Conservation (phyloP, 73 alveolate genomes). For the Effrenium voratum region DNA sequence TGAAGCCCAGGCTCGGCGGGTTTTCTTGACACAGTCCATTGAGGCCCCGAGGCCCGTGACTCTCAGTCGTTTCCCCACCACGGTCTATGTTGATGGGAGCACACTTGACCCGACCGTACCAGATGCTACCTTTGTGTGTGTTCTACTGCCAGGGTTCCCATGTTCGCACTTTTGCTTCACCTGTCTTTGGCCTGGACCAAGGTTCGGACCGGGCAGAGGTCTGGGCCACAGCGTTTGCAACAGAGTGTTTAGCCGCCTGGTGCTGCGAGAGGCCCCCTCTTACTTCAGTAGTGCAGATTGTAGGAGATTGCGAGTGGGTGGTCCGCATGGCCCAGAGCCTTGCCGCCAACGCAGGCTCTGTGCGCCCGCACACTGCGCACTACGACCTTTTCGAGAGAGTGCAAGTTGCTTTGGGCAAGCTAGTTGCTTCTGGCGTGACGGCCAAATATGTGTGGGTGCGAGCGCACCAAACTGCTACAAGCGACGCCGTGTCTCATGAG, state of each 20-base stretch:
- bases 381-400: neutral
- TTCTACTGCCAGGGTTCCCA: neutral
- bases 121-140: neutral
- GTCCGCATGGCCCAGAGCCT: neutral
- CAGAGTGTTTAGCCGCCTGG: neutral
- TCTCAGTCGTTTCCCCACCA: neutral
- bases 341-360: neutral
- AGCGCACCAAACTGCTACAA: neutral
- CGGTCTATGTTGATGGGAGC: neutral
- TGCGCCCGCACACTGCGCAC: neutral
- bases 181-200: too few species aligned
- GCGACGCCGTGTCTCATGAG: neutral
- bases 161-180: neutral
- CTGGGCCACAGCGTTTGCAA: neutral
- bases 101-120: neutral
- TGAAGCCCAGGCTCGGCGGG: neutral
- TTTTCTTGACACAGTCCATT: neutral
- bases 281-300: neutral
- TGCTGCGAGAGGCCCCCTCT: neutral
- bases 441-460: neutral
- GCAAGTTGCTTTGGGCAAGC: neutral
- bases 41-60: neutral
- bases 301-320: neutral
- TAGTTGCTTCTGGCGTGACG: neutral
- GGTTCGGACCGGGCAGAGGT: neutral